These are phyloP conservation scores for Sisymbrium altissimum DNA, from an alignment of 345 rosid genomes.

Conservation along the genomic window DNA sequence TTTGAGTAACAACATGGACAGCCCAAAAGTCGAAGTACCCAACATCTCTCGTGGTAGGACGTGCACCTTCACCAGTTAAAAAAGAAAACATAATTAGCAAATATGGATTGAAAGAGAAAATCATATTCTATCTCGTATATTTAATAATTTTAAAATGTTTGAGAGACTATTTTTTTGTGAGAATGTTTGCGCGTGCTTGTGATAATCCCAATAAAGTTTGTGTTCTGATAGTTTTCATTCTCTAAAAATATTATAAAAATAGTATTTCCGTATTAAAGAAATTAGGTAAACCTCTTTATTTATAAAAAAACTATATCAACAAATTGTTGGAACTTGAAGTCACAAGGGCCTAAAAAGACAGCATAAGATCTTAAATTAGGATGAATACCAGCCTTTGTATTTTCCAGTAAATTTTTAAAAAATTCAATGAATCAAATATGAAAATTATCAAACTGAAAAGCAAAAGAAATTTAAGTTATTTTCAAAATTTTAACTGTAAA, in stretches of 20 bases:
- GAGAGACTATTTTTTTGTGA: not conserved
- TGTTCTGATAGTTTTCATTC: conserved; percentile 19
- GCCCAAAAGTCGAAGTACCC: conserved; percentile 89
- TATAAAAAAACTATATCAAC: not conserved
- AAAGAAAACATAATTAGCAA: conserved; percentile 11
- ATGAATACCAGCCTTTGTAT: conserved; percentile 20
- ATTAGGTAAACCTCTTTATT: conserved; percentile 28
- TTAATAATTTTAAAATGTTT: not conserved
- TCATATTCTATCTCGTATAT: not conserved
- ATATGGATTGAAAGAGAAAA: conserved; percentile 8
- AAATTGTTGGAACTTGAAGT: conserved; percentile 39
- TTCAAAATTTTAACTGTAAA: not conserved
- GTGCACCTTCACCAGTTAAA: conserved; percentile 68
- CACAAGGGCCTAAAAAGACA: conserved; percentile 20
- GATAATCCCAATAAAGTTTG: conserved; percentile 36
- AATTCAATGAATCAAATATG: not conserved
- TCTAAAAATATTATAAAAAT: conserved; percentile 7
- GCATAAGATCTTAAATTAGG: conserved; percentile 1
- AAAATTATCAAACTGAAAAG: conserved; percentile 12
- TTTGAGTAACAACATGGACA: conserved; percentile 87
- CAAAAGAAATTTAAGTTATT: not conserved
- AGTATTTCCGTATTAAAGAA: not conserved
- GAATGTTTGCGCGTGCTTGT: conserved; percentile 36
- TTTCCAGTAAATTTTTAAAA: not conserved
- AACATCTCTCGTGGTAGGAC: conserved; percentile 93